Evolutionary conservation across 495 filamentous ascomycete species (phyloP).

Genomic region (Evansstolkia leycettana): DNA sequence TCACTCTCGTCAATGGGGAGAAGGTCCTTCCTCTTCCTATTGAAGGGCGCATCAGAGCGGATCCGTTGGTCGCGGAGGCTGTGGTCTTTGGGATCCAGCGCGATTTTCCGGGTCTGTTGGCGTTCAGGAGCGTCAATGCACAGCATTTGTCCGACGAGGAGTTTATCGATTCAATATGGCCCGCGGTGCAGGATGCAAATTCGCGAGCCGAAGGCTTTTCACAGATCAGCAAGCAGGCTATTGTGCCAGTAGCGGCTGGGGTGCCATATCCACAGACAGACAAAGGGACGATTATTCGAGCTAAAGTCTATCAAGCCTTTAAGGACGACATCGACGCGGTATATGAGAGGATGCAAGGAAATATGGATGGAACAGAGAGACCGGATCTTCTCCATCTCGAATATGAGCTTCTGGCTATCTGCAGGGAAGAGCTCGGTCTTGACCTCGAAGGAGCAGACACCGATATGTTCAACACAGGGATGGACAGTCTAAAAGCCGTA

Average conservation of each 20-base stretch:
- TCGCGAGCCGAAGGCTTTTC: constrained; percentile 37
- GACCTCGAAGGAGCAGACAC: constrained; percentile 19
- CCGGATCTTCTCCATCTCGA: no score
- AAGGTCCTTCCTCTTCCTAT: constrained; percentile 55
- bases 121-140: neutral
- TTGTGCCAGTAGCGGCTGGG: constrained; percentile 31
- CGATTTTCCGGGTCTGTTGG: neutral
- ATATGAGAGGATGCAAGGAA: no score
- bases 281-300: constrained; percentile 44
- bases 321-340: constrained; percentile 32
- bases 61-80: constrained; percentile 21
- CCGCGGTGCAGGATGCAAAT: constrained; percentile 37
- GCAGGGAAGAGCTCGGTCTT: no score
- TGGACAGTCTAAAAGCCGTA: constrained; percentile 43
- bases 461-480: constrained; percentile 41
- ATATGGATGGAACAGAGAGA: no score
- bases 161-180: constrained; percentile 37
- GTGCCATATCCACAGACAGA: constrained; percentile 38
- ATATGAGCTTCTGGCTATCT: no score
- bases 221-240: constrained; percentile 38
- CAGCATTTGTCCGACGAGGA: neutral
- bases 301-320: constrained; percentile 39
- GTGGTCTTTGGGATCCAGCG: constrained; percentile 16
- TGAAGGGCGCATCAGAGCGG: constrained; percentile 36
- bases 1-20: constrained; percentile 54